Base-by-base conservation (phyloP, 805 yeast genomes). In the Yamadazyma takamatsuzukensis region DNA sequence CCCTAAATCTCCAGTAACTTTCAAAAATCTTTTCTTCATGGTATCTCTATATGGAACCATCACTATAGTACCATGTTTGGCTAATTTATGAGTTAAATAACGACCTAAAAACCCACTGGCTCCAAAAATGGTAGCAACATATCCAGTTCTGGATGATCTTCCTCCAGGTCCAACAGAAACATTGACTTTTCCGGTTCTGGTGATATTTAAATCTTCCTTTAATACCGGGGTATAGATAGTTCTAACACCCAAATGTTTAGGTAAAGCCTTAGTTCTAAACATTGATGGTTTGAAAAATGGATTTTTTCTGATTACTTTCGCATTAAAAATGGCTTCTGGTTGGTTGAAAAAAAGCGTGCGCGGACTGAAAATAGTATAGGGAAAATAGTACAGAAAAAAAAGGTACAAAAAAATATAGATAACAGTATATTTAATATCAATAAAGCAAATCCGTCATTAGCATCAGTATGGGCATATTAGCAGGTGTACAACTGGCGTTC, bases 71-170 rank as follows among this genome's bases (percentile, higher is more conserved):
- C 95, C 95, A 53, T 85, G 87, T 51, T 80, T 72, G 41, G 90
- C 95, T 47, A 86, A 67, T 51, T 80, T 81, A 21, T 89, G 65
- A 13, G 76, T 72, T 40, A 86, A 58, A 44, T 81, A 74, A 30
- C 86, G 74, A 29, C 95, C 95, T 38, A 86, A 62, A 56, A 81
- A 79, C 2, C 95, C 95, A 29, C 80, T 65, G 22, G 81, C 84
- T 7, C 95, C 95, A 52, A 86, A 86, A 2, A 86, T 93, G 1
- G 95, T 83, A 15, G 89, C 95, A 3, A 89, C 83, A 61, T 78
- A 83, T 2, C 95, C 95, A 6, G 90, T 80, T 65, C 94, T 74
- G 18, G 94, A 83, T 4, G 90, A 81, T 37, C 85, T 71, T 18
- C 95, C 95, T 29, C 94, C 93, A 30, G 74, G 62, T 40, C 95